Conservation (phyloP, 371 early-diverging fungal species). For the Parasitella parasitica region DNA sequence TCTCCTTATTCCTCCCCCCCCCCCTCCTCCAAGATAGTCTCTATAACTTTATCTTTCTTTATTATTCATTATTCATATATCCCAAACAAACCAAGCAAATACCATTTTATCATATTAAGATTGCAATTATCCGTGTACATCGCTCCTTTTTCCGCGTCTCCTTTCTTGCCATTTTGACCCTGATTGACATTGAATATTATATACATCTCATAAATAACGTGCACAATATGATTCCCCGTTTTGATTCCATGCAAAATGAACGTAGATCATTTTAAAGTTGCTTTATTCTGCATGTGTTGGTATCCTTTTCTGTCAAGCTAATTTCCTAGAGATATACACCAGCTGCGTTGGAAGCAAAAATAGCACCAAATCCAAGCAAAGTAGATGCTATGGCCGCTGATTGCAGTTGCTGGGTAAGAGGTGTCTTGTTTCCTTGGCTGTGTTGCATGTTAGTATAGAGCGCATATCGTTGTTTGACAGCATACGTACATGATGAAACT, state of each 20-base stretch:
- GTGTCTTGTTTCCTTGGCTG: conserved; percentile 43
- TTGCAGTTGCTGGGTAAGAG: conserved; percentile 37
- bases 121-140: neutral
- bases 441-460: too few species aligned
- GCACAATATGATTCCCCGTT: neutral
- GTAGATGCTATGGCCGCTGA: conserved; percentile 39
- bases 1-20: too few species aligned
- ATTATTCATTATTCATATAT: too few species aligned
- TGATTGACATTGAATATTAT: neutral
- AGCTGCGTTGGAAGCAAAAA: conserved; percentile 49
- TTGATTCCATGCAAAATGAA: too few species aligned
- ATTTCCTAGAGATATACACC: conserved; percentile 45
- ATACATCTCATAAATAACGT: neutral
- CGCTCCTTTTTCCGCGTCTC: neutral
- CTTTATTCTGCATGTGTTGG: neutral
- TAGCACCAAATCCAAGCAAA: conserved; percentile 45
- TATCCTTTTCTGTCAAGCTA: neutral
- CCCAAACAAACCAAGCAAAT: too few species aligned
- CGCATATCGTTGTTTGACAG: too few species aligned
- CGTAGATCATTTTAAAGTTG: neutral
- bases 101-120: too few species aligned
- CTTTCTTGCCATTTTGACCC: neutral
- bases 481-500: conserved; percentile 48
- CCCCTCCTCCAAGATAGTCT: too few species aligned
- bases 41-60: too few species aligned